Percentiles rank a stretch among this genome's conserved stretches.
Conservation (phyloP, 1,284 basidiomycete species). For the Papiliotrema flavescens region DNA sequence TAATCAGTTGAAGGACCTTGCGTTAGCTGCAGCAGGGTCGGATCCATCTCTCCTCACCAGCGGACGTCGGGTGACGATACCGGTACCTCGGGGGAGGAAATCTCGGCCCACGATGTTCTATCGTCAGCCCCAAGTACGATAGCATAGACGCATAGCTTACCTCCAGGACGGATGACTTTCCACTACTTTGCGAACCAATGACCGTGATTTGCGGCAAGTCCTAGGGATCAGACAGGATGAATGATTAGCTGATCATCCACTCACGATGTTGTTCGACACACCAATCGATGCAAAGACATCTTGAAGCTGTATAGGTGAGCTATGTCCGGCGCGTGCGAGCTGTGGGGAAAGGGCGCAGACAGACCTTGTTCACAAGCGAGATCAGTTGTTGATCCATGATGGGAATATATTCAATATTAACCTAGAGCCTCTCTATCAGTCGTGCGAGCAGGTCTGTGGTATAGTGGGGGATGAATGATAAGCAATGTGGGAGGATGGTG, state of each 20-base stretch:
- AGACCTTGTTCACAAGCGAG: slow-evolving; percentile 50
- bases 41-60: slow-evolving; percentile 55
- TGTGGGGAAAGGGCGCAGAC: slow-evolving; percentile 1
- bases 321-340: too few species aligned
- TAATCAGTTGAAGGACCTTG: slow-evolving; percentile 91
- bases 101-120: slow-evolving; percentile 96
- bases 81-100: slow-evolving; percentile 93
- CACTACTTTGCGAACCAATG: slow-evolving; percentile 55
- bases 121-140: slow-evolving; percentile 2
- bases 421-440: too few species aligned
- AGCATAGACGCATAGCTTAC: slow-evolving; percentile 28
- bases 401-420: not conserved
- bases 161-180: slow-evolving; percentile 55
- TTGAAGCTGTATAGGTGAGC: slow-evolving; percentile 45
- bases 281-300: slow-evolving; percentile 55
- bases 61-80: slow-evolving; percentile 94
- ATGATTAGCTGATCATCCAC: slow-evolving; percentile 7
- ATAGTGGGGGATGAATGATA: too few species aligned
- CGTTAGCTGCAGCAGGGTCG: not conserved
- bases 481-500: too few species aligned
- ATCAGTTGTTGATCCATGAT: slow-evolving; percentile 51
- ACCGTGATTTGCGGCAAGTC: slow-evolving; percentile 58
- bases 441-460: too few species aligned
- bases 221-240: slow-evolving; percentile 17
- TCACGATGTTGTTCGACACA: slow-evolving; percentile 49